These are phyloP conservation scores for Dionaea muscipula DNA, from an alignment of 179 eudicot species.

Conservation along the genomic window DNA sequence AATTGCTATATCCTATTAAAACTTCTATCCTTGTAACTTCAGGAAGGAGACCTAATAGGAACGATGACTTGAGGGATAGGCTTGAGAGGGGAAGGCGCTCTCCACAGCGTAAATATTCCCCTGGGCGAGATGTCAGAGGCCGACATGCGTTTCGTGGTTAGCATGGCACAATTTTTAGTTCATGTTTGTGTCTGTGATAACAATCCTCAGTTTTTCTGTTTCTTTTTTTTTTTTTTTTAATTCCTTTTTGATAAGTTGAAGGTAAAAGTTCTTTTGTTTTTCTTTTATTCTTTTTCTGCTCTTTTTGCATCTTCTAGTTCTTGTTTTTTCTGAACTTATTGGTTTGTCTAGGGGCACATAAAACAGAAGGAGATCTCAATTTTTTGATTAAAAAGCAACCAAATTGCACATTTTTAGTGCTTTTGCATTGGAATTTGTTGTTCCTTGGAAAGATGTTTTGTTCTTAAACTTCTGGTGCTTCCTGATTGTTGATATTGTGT, in stretches of 20 bases:
- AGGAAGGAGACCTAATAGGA: conserved; percentile 51
- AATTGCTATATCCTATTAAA: conserved; percentile 11
- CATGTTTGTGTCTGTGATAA: not conserved
- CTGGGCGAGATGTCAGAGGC: conserved; percentile 40
- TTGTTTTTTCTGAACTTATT: too few species aligned
- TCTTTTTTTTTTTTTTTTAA: conserved; percentile 1
- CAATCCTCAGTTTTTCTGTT: not conserved
- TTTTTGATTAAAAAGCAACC: too few species aligned
- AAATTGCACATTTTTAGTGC: too few species aligned
- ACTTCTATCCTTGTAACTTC: conserved; percentile 14
- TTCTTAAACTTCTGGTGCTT: too few species aligned
- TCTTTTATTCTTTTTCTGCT: too few species aligned
- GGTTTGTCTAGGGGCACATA: too few species aligned
- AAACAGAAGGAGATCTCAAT: too few species aligned
- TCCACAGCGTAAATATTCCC: conserved; percentile 47
- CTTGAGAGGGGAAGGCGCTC: conserved; percentile 57
- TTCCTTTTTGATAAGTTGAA: conserved; percentile 5
- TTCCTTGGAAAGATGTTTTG: too few species aligned
- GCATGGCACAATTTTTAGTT: conserved; percentile 17
- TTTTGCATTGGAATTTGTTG: too few species aligned
- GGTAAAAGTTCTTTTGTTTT: not conserved
- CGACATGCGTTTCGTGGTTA: conserved; percentile 42
- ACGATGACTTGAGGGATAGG: conserved; percentile 58
- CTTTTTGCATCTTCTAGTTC: too few species aligned
- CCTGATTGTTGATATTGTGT: too few species aligned